phyloP scores from a whole-genome alignment of 495 filamentous ascomycete species.

The Thermochaetoides thermophila region DNA sequence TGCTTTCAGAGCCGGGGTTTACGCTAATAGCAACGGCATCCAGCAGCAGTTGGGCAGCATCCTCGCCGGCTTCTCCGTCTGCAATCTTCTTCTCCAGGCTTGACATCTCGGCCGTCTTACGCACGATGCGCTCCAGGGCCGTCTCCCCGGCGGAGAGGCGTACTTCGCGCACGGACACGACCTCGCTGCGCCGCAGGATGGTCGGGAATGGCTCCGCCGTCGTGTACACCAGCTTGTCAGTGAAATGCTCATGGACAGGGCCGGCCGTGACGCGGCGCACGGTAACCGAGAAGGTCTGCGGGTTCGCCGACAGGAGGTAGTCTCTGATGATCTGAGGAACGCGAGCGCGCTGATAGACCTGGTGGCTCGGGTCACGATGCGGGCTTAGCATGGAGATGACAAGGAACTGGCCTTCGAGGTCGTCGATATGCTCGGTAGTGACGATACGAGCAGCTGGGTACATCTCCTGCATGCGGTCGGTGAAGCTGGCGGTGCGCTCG shows the following conservation, averaged over 20 bases:
- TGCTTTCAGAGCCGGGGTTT: slow-evolving; percentile 48
- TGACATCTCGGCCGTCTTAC: slow-evolving; percentile 77
- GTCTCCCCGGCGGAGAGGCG: slow-evolving; percentile 65
- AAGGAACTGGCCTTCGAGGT: slow-evolving; percentile 82
- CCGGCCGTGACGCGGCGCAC: slow-evolving; percentile 50
- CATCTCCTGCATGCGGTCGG: slow-evolving; percentile 83
- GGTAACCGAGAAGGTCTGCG: slow-evolving; percentile 58
- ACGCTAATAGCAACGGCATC: slow-evolving; percentile 63
- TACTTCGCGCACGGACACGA: slow-evolving; percentile 48
- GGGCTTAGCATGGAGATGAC: slow-evolving; percentile 68
- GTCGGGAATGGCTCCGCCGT: slow-evolving; percentile 83
- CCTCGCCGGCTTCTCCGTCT: slow-evolving; percentile 54
- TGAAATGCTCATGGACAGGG: slow-evolving; percentile 52
- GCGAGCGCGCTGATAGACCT: slow-evolving; percentile 75
- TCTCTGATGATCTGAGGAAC: slow-evolving; percentile 73
- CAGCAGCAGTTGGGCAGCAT: slow-evolving; percentile 43
- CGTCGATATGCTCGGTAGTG: slow-evolving; percentile 52
- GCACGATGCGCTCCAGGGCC: slow-evolving; percentile 76
- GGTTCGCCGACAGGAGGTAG: slow-evolving; percentile 62
- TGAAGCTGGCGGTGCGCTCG: slow-evolving; percentile 68
- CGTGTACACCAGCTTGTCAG: slow-evolving; percentile 76
- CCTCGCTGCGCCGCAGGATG: slow-evolving; percentile 76
- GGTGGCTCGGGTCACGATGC: slow-evolving; percentile 67
- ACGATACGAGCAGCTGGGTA: slow-evolving; percentile 80
- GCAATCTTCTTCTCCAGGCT: slow-evolving; percentile 57